Conservation (phyloP, 2,329 filamentous ascomycete genomes). For the Epichloe gansuensis region DNA sequence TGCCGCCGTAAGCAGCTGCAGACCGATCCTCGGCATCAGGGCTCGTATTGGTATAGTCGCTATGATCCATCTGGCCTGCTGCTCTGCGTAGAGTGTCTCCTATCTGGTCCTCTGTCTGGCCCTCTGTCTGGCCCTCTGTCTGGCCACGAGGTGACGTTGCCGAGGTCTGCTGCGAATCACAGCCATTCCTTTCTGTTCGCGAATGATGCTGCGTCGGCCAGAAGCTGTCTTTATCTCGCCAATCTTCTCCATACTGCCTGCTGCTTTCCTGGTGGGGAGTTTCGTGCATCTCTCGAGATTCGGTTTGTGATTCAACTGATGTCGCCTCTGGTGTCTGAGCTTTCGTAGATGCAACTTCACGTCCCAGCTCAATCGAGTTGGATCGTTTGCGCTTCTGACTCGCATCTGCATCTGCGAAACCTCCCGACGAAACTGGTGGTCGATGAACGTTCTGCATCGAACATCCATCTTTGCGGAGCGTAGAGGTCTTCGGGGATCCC, state of each 20-base stretch:
- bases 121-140: conserved; percentile 33
- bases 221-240: conserved; percentile 31
- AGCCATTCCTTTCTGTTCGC: conserved; percentile 33
- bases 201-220: conserved; percentile 36
- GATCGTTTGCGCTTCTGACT: conserved; percentile 60
- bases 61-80: conserved; percentile 31
- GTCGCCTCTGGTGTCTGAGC: conserved; percentile 23
- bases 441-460: conserved; percentile 28
- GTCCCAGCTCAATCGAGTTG: conserved; percentile 39
- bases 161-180: conserved; percentile 34
- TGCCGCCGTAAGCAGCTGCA: conserved; percentile 25
- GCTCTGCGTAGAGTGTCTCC: conserved; percentile 32
- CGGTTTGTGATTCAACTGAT: conserved; percentile 18
- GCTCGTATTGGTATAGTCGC: conserved; percentile 39
- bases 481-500: conserved; percentile 12
- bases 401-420: conserved; percentile 32
- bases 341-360: conserved; percentile 20
- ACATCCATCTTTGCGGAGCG: conserved; percentile 29
- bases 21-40: conserved; percentile 40
- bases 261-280: conserved; percentile 34
- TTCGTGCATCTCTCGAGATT: conserved; percentile 29
- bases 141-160: conserved; percentile 31
- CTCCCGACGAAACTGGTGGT: conserved; percentile 25
- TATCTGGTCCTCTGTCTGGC: conserved; percentile 36
- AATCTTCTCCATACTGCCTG: conserved; percentile 31